Evolutionary conservation across 352 stramenopile species (phyloP).

Genomic region (Globisporangium barbulae): DNA sequence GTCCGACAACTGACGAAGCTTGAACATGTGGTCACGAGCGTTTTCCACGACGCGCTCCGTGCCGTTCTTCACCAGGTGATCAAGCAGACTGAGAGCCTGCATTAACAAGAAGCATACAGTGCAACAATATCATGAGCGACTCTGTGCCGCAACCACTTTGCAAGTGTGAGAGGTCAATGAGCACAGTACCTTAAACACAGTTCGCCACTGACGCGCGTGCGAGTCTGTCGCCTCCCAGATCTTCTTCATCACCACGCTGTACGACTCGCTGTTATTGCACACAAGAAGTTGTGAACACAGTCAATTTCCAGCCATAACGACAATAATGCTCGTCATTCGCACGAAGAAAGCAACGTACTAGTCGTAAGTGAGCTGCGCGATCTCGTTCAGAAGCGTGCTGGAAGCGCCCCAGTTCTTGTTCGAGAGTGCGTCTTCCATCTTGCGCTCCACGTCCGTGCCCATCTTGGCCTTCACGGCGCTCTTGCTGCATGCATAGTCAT

Average conservation of each 20-base stretch:
- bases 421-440: conserved; percentile 94
- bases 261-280: conserved; percentile 66
- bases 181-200: conserved; percentile 93
- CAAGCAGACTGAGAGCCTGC: conserved; percentile 89
- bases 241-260: conserved; percentile 88
- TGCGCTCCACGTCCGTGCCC: conserved; percentile 82
- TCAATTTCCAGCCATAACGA: not conserved
- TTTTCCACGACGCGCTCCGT: conserved; percentile 98
- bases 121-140: not conserved
- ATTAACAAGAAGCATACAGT: not conserved
- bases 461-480: conserved; percentile 85
- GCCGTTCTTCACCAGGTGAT: conserved; percentile 98
- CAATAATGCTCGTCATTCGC: not conserved
- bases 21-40: conserved; percentile 93
- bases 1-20: conserved; percentile 80
- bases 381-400: conserved; percentile 97
- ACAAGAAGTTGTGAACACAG: conserved; percentile 7
- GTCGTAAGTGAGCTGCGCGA: conserved; percentile 97
- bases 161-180: not conserved
- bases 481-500: conserved; percentile 42
- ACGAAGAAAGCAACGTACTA: conserved; percentile 45
- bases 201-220: conserved; percentile 91
- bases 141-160: not conserved
- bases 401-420: conserved; percentile 99
- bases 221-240: conserved; percentile 95